Conservation (phyloP, 192 early-diverging fungal species). For the Backusella sp. region DNA sequence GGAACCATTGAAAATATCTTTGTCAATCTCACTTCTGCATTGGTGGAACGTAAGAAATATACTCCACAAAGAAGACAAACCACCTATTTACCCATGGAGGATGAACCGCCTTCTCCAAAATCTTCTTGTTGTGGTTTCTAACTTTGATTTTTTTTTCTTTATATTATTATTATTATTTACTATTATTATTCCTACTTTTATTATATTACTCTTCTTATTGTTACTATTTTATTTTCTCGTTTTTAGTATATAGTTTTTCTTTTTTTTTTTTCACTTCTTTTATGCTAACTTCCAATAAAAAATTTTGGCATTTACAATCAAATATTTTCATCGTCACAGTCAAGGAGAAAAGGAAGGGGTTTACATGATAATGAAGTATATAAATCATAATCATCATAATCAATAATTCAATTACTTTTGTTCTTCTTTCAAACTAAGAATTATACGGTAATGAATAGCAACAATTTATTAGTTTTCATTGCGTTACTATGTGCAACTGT, state of each 20-base stretch:
- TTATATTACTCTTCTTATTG: neutral
- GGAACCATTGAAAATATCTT: conserved; percentile 55
- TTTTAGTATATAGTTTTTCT: conserved; percentile 1
- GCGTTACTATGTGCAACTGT: neutral
- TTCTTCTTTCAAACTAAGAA: neutral
- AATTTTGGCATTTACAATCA: neutral
- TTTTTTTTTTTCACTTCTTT: neutral
- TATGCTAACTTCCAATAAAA: neutral
- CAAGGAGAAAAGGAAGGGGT: neutral
- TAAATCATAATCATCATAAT: neutral
- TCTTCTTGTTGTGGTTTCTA: conserved; percentile 23
- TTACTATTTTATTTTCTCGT: neutral
- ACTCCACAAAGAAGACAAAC: conserved; percentile 16
- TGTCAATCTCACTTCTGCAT: conserved; percentile 45
- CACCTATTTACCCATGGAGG: conserved; percentile 20
- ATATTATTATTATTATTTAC: conserved; percentile 6
- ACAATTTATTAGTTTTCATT: neutral
- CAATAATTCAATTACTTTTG: neutral
- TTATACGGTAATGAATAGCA: neutral
- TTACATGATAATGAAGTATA: neutral
- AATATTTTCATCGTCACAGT: neutral
- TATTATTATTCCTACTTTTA: no score
- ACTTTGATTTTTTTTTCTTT: neutral
- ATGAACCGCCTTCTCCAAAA: conserved; percentile 15
- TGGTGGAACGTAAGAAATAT: conserved; percentile 41